Conservation (phyloP, 208 protist species). For the Leishmania aethiopica region DNA sequence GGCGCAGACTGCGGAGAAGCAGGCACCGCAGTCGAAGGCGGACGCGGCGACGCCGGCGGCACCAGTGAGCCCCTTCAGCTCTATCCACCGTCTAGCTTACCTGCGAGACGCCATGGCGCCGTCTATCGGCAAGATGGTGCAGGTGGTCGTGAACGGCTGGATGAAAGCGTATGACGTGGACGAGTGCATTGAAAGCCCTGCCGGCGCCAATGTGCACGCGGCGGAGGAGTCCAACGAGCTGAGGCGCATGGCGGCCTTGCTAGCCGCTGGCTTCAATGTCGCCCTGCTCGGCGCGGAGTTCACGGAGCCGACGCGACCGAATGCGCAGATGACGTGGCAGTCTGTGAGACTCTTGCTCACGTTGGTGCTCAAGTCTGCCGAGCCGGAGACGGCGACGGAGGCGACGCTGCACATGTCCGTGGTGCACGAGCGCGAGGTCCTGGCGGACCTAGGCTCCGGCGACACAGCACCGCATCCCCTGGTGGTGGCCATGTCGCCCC, state of each 20-base stretch:
- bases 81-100: constrained; percentile 50
- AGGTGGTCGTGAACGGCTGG: constrained; percentile 38
- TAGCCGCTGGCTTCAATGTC: constrained; percentile 48
- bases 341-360: constrained; percentile 39
- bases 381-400: constrained; percentile 23
- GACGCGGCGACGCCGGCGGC: neutral
- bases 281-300: constrained; percentile 49
- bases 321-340: constrained; percentile 51
- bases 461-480: constrained; percentile 22
- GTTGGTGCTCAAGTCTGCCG: constrained; percentile 21
- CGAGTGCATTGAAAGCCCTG: constrained; percentile 45
- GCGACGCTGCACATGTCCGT: constrained; percentile 55
- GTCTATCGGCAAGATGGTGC: constrained; percentile 34
- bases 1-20: constrained; percentile 4
- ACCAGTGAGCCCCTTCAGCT: constrained; percentile 36
- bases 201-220: constrained; percentile 1
- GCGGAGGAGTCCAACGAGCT: constrained; percentile 44
- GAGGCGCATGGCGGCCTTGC: constrained; percentile 38
- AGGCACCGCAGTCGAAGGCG: neutral
- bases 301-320: constrained; percentile 20
- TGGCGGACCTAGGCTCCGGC: constrained; percentile 42
- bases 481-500: constrained; percentile 51
- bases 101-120: constrained; percentile 34
- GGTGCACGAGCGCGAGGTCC: constrained; percentile 38
- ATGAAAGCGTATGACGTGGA: constrained; percentile 59